phyloP scores from a whole-genome alignment of 2,329 filamentous ascomycete genomes.

The Tolypocladium inflatum region DNA sequence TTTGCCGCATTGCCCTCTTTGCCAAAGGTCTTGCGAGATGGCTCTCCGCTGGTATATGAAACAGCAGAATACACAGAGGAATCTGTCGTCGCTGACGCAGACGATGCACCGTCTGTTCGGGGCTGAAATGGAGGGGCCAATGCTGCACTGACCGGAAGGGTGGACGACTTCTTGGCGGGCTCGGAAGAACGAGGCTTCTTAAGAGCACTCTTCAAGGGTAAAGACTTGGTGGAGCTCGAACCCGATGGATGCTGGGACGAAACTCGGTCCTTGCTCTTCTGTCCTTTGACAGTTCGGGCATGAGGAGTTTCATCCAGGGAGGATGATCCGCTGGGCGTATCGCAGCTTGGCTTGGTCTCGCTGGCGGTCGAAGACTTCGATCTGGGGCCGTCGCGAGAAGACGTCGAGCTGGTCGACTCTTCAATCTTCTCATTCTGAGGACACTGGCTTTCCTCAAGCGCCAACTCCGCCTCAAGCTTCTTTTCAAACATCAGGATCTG shows the following conservation, averaged over 20 bases:
- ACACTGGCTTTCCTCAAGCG: constrained; percentile 34
- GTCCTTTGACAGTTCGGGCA: constrained; percentile 2
- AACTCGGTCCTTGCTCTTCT: constrained; percentile 6
- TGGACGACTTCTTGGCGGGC: constrained; percentile 21
- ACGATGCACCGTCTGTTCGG: constrained; percentile 14
- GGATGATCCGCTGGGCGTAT: constrained; percentile 6
- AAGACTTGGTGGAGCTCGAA: constrained; percentile 19
- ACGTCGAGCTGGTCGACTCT: constrained; percentile 9
- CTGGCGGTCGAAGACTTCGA: constrained; percentile 7
- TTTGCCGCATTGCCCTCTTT: constrained; percentile 6
- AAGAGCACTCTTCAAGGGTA: constrained; percentile 8
- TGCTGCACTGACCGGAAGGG: constrained; percentile 35
- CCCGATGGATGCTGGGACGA: constrained; percentile 10
- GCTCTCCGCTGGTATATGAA: neutral
- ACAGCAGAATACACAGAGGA: neutral
- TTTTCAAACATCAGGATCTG: constrained; percentile 42
- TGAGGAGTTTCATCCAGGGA: constrained; percentile 8
- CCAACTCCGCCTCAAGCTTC: constrained; percentile 32
- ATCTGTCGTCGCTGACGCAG: constrained; percentile 7
- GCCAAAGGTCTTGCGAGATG: constrained; percentile 4
- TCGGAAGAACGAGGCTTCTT: constrained; percentile 9
- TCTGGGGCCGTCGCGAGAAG: constrained; percentile 5
- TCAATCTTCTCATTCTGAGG: constrained; percentile 21
- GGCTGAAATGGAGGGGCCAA: constrained; percentile 41
- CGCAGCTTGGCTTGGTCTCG: constrained; percentile 6